A percentile compares a stretch with the other conserved stretches of the same genome.
Evolutionary conservation across 2,329 filamentous ascomycete species (phyloP).

Genomic region (Aureobasidium sp.): DNA sequence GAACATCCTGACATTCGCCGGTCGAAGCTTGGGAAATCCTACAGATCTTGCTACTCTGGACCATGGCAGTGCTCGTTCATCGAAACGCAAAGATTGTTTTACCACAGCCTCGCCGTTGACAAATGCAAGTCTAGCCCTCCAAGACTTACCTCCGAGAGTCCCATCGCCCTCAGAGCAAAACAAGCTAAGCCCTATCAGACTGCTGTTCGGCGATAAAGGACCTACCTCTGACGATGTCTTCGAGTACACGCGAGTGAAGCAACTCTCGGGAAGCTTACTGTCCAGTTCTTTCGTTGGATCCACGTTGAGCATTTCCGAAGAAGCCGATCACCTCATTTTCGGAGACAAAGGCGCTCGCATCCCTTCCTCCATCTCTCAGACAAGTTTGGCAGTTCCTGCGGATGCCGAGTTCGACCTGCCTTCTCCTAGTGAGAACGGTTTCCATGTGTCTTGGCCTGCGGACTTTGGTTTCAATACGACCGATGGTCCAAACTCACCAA

Average conservation of each 20-base stretch:
- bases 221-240: not conserved
- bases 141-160: not conserved
- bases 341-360: not conserved
- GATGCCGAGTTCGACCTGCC: not conserved
- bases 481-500: not conserved
- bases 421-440: conserved; percentile 1
- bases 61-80: conserved; percentile 13
- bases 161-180: not conserved
- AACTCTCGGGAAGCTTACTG: conserved; percentile 7
- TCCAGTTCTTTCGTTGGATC: conserved; percentile 9
- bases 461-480: not conserved
- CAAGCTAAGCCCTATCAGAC: not conserved
- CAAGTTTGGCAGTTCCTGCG: not conserved
- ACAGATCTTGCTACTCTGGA: conserved; percentile 21
- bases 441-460: conserved; percentile 7
- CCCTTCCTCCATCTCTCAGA: not conserved
- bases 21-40: conserved; percentile 17
- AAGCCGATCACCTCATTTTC: conserved; percentile 8
- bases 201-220: not conserved
- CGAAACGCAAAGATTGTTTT: not conserved
- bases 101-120: not conserved
- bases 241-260: conserved; percentile 2
- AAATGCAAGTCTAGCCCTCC: not conserved
- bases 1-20: conserved; percentile 16
- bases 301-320: conserved; percentile 5